Conservation (phyloP, 2,329 filamentous ascomycete genomes). For the Atkinsonella hypoxylon region DNA sequence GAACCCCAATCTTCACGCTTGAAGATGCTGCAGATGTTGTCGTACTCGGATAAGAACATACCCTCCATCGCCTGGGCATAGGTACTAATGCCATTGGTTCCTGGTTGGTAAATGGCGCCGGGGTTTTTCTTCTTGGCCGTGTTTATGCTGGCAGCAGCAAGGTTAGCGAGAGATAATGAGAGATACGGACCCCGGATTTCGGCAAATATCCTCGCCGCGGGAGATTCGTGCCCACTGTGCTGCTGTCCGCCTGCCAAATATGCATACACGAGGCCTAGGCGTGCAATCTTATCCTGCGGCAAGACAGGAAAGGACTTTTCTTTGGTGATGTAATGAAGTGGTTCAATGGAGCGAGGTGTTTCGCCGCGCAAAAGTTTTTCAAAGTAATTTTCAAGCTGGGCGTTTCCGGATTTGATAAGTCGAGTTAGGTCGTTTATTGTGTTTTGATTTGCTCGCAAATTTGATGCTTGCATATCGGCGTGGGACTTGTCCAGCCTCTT, state of each 20-base stretch:
- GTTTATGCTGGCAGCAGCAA: conserved; percentile 77
- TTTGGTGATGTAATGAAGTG: conserved; percentile 87
- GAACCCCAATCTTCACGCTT: conserved; percentile 71
- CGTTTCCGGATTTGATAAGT: conserved; percentile 66
- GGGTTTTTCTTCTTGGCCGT: conserved; percentile 69
- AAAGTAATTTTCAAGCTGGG: conserved; percentile 76
- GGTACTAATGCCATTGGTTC: conserved; percentile 81
- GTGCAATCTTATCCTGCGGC: conserved; percentile 61
- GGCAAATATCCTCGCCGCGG: conserved; percentile 71
- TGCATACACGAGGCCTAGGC: conserved; percentile 66
- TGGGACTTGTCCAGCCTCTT: conserved; percentile 83
- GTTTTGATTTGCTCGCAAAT: conserved; percentile 82
- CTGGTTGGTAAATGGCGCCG: conserved; percentile 74
- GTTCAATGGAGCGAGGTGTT: conserved; percentile 71
- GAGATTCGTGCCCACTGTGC: conserved; percentile 46
- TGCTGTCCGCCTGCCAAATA: conserved; percentile 54
- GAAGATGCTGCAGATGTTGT: conserved; percentile 82
- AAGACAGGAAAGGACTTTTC: conserved; percentile 73
- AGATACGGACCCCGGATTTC: conserved; percentile 81
- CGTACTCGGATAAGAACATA: conserved; percentile 78
- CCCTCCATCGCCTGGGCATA: conserved; percentile 83
- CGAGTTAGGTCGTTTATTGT: conserved; percentile 69
- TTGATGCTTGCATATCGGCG: conserved; percentile 74
- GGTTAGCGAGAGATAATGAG: conserved; percentile 67
- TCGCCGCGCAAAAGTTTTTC: conserved; percentile 63